These are phyloP conservation scores for Ustilago tritici DNA, from an alignment of 1,284 basidiomycete genomes.

Conservation along the genomic window DNA sequence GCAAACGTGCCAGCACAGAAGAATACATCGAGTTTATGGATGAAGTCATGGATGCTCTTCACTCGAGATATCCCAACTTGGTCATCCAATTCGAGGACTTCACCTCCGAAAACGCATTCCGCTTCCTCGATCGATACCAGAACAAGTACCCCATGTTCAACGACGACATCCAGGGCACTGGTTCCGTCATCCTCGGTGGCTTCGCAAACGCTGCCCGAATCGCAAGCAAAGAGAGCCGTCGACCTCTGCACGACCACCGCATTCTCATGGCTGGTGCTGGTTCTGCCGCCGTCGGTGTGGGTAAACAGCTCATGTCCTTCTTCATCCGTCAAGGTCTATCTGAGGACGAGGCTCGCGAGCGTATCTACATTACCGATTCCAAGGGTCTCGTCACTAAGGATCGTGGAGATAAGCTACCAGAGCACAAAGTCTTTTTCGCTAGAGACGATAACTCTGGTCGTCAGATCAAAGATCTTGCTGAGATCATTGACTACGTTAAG, in stretches of 20 bases:
- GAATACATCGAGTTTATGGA: slow-evolving; percentile 81
- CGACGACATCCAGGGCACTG: slow-evolving; percentile 81
- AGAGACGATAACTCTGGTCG: slow-evolving; percentile 64
- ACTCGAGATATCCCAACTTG: slow-evolving; percentile 76
- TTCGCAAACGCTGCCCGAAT: slow-evolving; percentile 89
- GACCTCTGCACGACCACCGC: slow-evolving; percentile 79
- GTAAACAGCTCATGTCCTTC: slow-evolving; percentile 68
- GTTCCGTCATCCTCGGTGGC: slow-evolving; percentile 83
- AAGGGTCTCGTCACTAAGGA: slow-evolving; percentile 67
- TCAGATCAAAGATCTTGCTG: slow-evolving; percentile 73
- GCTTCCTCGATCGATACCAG: slow-evolving; percentile 66
- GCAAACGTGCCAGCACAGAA: slow-evolving; percentile 67
- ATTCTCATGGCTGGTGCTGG: slow-evolving; percentile 93
- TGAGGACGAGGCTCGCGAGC: slow-evolving; percentile 62
- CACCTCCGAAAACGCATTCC: slow-evolving; percentile 68
- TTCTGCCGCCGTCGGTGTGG: slow-evolving; percentile 82
- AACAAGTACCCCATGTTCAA: slow-evolving; percentile 73
- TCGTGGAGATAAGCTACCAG: slow-evolving; percentile 62
- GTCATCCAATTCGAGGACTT: slow-evolving; percentile 86
- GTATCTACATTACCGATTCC: slow-evolving; percentile 67
- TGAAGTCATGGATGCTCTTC: slow-evolving; percentile 83
- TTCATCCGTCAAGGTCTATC: slow-evolving; percentile 63
- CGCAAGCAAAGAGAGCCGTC: slow-evolving; percentile 79
- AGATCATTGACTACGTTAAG: slow-evolving; percentile 85
- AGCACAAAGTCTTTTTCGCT: slow-evolving; percentile 66